Percentiles rank a stretch among this genome's conserved stretches.
These are phyloP conservation scores for Aspergillus viridinutans DNA, from an alignment of 2,329 filamentous ascomycete genomes.

Conservation along the genomic window DNA sequence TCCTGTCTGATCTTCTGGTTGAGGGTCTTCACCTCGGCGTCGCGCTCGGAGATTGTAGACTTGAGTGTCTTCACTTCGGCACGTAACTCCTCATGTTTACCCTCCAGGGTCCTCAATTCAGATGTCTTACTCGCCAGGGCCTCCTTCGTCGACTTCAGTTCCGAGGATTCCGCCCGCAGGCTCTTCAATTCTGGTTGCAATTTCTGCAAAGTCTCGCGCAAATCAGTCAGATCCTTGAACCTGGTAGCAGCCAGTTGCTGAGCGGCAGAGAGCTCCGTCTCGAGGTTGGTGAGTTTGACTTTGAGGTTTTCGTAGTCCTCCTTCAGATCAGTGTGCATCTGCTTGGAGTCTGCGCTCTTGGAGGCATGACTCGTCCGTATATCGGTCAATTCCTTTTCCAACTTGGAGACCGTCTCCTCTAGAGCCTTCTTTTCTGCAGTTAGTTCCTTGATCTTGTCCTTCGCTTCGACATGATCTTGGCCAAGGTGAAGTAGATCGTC, in stretches of 20 bases:
- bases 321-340: constrained; percentile 53
- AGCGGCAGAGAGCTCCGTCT: constrained; percentile 79
- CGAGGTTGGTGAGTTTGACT: constrained; percentile 62
- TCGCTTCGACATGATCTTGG: constrained; percentile 77
- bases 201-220: constrained; percentile 76
- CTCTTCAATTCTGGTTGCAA: constrained; percentile 79
- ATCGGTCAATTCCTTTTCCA: constrained; percentile 67
- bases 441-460: constrained; percentile 68
- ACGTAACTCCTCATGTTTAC: constrained; percentile 74
- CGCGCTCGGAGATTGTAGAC: constrained; percentile 67
- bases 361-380: constrained; percentile 47
- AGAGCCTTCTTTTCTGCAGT: constrained; percentile 64
- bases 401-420: constrained; percentile 58
- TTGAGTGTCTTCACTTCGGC: constrained; percentile 68
- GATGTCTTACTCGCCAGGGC: constrained; percentile 61
- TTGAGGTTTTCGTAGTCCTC: constrained; percentile 69
- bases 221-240: constrained; percentile 81
- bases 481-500: constrained; percentile 77
- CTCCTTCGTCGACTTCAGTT: constrained; percentile 69
- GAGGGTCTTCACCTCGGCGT: constrained; percentile 70
- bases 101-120: constrained; percentile 73
- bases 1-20: constrained; percentile 76
- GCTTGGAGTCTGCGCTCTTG: constrained; percentile 46
- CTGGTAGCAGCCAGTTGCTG: constrained; percentile 81
- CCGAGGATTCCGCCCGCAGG: constrained; percentile 70